These are phyloP conservation scores for Termitomyces sp. DNA, from an alignment of 1,284 basidiomycete species.

Conservation along the genomic window DNA sequence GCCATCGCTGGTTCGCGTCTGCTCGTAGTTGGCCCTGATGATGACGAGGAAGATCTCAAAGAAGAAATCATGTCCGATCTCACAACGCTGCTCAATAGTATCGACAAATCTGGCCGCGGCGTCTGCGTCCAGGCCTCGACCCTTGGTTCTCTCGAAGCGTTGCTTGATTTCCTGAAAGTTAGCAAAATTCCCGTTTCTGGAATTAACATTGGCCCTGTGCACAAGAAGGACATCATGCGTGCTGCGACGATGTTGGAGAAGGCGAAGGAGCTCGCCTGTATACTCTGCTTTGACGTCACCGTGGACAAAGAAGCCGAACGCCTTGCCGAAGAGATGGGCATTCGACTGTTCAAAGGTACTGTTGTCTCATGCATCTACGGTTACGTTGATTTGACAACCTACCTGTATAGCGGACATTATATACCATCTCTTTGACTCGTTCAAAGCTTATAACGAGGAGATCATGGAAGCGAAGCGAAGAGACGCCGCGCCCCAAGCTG, in stretches of 20 bases:
- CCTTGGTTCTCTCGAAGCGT: conserved; percentile 93
- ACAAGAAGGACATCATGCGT: conserved; percentile 95
- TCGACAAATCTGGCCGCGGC: conserved; percentile 93
- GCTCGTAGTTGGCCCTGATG: conserved; percentile 88
- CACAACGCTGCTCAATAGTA: conserved; percentile 83
- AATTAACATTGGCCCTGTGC: conserved; percentile 97
- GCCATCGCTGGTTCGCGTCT: conserved; percentile 98
- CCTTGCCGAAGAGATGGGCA: conserved; percentile 90
- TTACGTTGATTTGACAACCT: not conserved
- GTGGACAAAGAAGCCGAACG: conserved; percentile 90
- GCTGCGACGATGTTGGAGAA: conserved; percentile 94
- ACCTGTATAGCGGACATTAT: conserved; percentile 81
- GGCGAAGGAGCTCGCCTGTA: conserved; percentile 91
- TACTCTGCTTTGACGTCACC: conserved; percentile 97
- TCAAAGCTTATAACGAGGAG: conserved; percentile 94
- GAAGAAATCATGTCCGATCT: conserved; percentile 98
- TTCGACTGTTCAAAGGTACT: conserved; percentile 88
- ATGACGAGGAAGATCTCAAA: conserved; percentile 92
- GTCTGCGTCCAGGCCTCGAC: conserved; percentile 99
- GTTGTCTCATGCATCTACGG: conserved; percentile 12
- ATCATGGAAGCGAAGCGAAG: conserved; percentile 89
- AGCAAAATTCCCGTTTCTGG: conserved; percentile 98
- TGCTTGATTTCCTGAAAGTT: conserved; percentile 91
- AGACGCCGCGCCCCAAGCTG: conserved; percentile 91
- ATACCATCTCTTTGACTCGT: conserved; percentile 97